Base-by-base conservation (phyloP, 805 yeast genomes). In the Sugiyamaella americana region DNA sequence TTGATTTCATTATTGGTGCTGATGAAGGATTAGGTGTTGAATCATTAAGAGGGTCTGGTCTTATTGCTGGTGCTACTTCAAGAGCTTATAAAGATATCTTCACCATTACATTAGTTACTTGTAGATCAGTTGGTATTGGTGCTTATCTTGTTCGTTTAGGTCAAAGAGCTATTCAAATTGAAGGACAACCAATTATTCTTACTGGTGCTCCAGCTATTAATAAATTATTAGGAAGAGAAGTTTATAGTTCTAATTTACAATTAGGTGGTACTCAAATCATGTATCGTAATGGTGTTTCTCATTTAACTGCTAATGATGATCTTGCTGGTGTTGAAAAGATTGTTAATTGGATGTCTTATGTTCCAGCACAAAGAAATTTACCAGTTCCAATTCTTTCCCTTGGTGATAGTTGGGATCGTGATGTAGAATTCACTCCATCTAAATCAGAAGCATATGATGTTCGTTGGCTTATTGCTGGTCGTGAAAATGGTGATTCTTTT, bases 41-140 rank as follows among this genome's bases (percentile, higher is more conserved):
- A 70, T 93, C 96, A 78, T 80, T 93, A 69, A 82, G 82, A 70
- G 99, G 99, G 35, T 91, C 98, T 46, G 99, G 98, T 72, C 75
- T 93, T 62, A 93, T 93, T 71, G 99, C 99, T 19, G 99, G 99
- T 69, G 96, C 95, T 23, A 93, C 99, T 40, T 86, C 97, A 10
- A 82, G 87, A 66, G 98, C 98, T 18, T 93, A 93, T 79, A 85
- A 86, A 66, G 99, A 93, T 64, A 93, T 93, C 53, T 93, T 93
- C 74, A 93, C 99, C 18, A 80, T 89, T 50, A 91, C 98, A n/a
- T 75, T 93, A 66, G 98, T 93, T 47, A 93, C 98, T n/a, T 89
- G 98, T 73, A 83, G 99, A 76, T 89, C 98, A 44, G 99, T 93
- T 61, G 99, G 99, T 82, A 93, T 93, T 67, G 99, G 99, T 74